These are phyloP conservation scores for Arxiozyma slooffiae DNA, from an alignment of 1,139 yeast genomes.

Conservation along the genomic window DNA sequence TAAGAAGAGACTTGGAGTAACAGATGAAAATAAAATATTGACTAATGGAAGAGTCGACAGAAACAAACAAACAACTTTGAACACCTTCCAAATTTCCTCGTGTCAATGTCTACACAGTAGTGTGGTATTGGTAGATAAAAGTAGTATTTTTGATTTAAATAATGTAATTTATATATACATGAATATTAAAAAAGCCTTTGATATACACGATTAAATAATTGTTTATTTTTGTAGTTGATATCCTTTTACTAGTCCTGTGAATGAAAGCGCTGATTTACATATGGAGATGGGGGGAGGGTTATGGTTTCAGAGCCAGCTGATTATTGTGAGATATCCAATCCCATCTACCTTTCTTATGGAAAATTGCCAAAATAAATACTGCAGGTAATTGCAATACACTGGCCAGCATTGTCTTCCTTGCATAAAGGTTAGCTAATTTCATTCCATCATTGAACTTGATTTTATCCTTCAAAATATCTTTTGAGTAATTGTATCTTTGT, in stretches of 20 bases:
- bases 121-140: background rate
- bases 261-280: background rate
- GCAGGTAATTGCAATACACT: conserved; percentile 93
- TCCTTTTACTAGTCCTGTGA: background rate
- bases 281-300: background rate
- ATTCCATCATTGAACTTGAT: conserved; percentile 47
- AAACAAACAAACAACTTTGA: too few species aligned
- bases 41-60: conserved; percentile 59
- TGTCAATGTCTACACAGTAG: background rate
- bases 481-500: conserved; percentile 48
- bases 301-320: conserved; percentile 2
- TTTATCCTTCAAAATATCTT: conserved; percentile 25
- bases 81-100: background rate
- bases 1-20: conserved; percentile 42
- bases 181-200: background rate
- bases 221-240: background rate
- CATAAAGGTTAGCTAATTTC: conserved; percentile 51
- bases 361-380: conserved; percentile 78
- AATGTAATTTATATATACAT: background rate
- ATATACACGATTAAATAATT: background rate
- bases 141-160: background rate
- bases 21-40: conserved; percentile 57
- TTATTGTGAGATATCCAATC: conserved; percentile 45
- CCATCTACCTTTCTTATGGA: conserved; percentile 95
- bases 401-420: conserved; percentile 85